Conservation (phyloP, 768 basidiomycete genomes). For the Neoboletus magnificus region DNA sequence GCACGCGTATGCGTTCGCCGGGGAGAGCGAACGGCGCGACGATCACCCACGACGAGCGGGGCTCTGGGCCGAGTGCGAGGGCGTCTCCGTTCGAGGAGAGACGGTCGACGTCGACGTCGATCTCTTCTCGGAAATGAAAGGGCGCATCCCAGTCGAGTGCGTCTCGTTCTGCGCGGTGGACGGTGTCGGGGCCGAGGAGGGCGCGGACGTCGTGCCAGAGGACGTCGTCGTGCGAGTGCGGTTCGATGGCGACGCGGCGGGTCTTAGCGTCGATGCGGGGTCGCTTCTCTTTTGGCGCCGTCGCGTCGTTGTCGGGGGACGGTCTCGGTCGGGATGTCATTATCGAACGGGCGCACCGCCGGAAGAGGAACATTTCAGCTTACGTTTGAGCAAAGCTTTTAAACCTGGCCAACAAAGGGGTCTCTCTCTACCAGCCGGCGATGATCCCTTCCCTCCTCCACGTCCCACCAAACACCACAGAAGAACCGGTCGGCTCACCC, state of each 20-base stretch:
- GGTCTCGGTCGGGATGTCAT: slow-evolving; percentile 2
- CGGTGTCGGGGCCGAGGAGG: slow-evolving; percentile 59
- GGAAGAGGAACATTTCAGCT: too few relatives aligned
- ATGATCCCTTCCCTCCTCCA: slow-evolving; percentile 15
- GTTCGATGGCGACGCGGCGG: slow-evolving; percentile 35
- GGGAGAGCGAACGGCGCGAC: slow-evolving; percentile 83
- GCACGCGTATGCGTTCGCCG: slow-evolving; percentile 71
- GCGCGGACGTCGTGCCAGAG: slow-evolving; percentile 66
- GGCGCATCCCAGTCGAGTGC: slow-evolving; percentile 57
- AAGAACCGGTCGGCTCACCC: slow-evolving; percentile 45
- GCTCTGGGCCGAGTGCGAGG: slow-evolving; percentile 49
- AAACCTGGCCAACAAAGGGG: too few relatives aligned
- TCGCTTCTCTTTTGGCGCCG: slow-evolving; percentile 30
- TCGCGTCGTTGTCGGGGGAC: not conserved
- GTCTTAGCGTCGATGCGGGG: slow-evolving; percentile 18
- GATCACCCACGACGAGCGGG: slow-evolving; percentile 70
- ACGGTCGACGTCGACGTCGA: slow-evolving; percentile 62
- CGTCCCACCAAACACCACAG: not conserved
- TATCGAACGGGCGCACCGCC: not conserved
- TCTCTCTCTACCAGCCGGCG: not conserved
- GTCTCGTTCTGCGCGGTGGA: slow-evolving; percentile 46
- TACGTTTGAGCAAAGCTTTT: too few relatives aligned
- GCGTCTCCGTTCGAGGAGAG: slow-evolving; percentile 67
- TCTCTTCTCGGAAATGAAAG: slow-evolving; percentile 54
- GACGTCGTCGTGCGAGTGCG: slow-evolving; percentile 72